Base-by-base conservation (phyloP, 306 rosid species). In the Fragaria nilgerrensis region DNA sequence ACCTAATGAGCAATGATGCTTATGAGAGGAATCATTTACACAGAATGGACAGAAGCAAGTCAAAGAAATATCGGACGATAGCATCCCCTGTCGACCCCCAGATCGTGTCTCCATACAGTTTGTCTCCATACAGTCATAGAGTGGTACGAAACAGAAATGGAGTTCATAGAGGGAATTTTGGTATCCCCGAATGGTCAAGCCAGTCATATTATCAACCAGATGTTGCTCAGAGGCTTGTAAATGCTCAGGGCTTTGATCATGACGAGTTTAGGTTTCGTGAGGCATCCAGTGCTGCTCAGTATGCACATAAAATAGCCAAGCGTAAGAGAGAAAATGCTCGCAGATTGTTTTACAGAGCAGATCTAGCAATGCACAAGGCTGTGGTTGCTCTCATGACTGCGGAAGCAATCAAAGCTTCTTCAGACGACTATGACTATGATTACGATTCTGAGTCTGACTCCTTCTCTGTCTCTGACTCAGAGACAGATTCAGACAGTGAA, bases 381-480 rank as follows among this genome's bases (percentile, higher is more conserved):
- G 88, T 86, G 82, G 87, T 71, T 84, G 94, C 97, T 77, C 90
- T 96, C 74, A 91, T 89, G 98, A 89, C 88, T 64, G 98, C 98
- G 19, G 99, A 96, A 84, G 97, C 96, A 32, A 89, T 85, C 75
- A 88, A 89, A 69, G 89, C 89, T 63, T 80, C 84, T 44, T 43
- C 86, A 0, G 86, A 85, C 72, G 85, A 85, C 75, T 82, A 85
- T 0, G 79, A 62, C 39, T 52, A 71, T 37, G 84, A 82, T 23
- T 36, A 17, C 5, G 70, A 37, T 44, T 66, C 70, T 11, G 48
- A 66, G 27, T 36, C 70, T 3, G 70, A 66, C 8, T 66, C 48
- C 47, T 17, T 64, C 44, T 36, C 48, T 14, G 14, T 66, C 12
- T 66, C 70, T 0, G 20, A 61, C n/a, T 27, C 68, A 13, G 70